Percentiles rank a stretch among this genome's conserved stretches.
These are phyloP conservation scores for Hippophae gyantsensis DNA, from an alignment of 306 rosid genomes.

Conservation along the genomic window DNA sequence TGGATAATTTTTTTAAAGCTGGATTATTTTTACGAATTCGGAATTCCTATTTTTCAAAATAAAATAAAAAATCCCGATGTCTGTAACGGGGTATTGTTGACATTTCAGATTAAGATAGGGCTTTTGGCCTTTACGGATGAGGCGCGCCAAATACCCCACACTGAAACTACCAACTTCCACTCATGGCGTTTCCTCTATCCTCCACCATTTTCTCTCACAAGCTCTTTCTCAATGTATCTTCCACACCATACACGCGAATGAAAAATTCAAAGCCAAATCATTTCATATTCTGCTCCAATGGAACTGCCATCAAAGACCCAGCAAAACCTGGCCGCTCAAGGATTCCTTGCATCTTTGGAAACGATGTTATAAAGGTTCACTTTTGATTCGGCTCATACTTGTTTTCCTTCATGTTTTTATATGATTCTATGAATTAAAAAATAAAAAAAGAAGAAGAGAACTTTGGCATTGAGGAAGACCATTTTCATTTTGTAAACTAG, in stretches of 20 bases:
- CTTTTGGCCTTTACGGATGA: slow-evolving; percentile 28
- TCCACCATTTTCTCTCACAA: slow-evolving; percentile 32
- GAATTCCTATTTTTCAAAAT: too few species aligned
- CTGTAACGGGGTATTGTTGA: slow-evolving; percentile 8
- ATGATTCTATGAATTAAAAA: too few species aligned
- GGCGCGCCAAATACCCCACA: slow-evolving; percentile 45
- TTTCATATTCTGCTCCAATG: slow-evolving; percentile 21
- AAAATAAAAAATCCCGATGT: too few species aligned
- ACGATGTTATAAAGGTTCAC: slow-evolving; percentile 27
- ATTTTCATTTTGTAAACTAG: too few species aligned
- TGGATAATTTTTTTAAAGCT: too few species aligned
- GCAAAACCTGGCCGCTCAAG: slow-evolving; percentile 17
- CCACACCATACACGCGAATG: slow-evolving; percentile 9
- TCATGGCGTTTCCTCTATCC: slow-evolving; percentile 56
- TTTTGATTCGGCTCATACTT: neutral
- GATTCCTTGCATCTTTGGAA: slow-evolving; percentile 31
- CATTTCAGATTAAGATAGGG: slow-evolving; percentile 10
- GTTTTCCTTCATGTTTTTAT: neutral
- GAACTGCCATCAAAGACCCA: slow-evolving; percentile 10
- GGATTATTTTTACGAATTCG: too few species aligned
- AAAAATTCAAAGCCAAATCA: slow-evolving; percentile 11
- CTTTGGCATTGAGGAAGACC: too few species aligned
- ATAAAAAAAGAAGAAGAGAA: too few species aligned
- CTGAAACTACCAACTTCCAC: slow-evolving; percentile 19
- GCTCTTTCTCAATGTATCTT: slow-evolving; percentile 24